Evolutionary conservation across 352 stramenopile species (phyloP).

Genomic region (Thalassiosira livingstoniorum): DNA sequence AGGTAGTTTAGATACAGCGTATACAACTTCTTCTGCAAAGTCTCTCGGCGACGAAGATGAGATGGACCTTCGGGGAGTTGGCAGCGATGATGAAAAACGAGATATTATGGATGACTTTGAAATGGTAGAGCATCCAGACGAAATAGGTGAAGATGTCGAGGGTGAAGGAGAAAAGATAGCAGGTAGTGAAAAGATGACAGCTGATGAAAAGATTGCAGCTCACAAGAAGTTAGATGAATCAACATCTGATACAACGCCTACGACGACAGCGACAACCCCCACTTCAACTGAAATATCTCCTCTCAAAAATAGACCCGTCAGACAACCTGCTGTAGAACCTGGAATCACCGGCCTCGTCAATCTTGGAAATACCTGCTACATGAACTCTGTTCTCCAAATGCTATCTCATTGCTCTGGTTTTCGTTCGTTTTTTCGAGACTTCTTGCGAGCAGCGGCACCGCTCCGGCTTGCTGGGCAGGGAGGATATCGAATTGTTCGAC

Average conservation of each 20-base stretch:
- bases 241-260: no score
- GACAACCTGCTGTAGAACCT: slow-evolving; percentile 11
- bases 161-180: background rate
- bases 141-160: slow-evolving; percentile 4
- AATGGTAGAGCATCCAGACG: slow-evolving; percentile 33
- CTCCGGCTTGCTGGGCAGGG: slow-evolving; percentile 46
- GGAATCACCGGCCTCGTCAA: slow-evolving; percentile 74
- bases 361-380: slow-evolving; percentile 87
- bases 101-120: slow-evolving; percentile 31
- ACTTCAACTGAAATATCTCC: background rate
- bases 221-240: no score
- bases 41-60: slow-evolving; percentile 22
- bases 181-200: slow-evolving; percentile 6
- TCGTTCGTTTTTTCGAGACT: slow-evolving; percentile 59
- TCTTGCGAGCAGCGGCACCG: slow-evolving; percentile 52
- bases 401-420: slow-evolving; percentile 64
- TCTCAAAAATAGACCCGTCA: background rate
- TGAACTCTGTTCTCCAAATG: slow-evolving; percentile 84
- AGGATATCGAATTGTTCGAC: slow-evolving; percentile 41
- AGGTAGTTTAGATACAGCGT: slow-evolving; percentile 12
- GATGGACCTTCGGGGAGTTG: slow-evolving; percentile 6
- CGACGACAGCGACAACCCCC: background rate
- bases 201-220: background rate
- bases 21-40: slow-evolving; percentile 6
- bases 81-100: background rate